phyloP scores from a whole-genome alignment of 148 eudicot species.

The Fagopyrum tataricum region DNA sequence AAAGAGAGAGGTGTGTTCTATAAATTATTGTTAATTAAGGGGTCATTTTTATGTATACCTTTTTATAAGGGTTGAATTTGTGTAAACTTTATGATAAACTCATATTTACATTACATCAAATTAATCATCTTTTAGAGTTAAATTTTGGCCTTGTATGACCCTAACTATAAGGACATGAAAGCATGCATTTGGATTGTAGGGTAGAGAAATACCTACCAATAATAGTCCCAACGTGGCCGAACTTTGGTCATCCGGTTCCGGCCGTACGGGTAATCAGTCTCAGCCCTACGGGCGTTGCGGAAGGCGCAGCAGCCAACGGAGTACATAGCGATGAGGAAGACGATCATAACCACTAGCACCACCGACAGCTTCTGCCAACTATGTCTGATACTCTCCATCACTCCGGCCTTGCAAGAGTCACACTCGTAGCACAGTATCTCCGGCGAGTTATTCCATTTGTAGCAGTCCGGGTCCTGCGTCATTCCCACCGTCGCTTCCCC shows the following conservation, averaged over 20 bases:
- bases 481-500: constrained; percentile 23
- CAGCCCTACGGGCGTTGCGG: constrained; percentile 59
- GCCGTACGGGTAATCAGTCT: constrained; percentile 69
- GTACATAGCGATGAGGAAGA: constrained; percentile 61
- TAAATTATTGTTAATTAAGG: too few species aligned
- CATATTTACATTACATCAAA: too few species aligned
- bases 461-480: constrained; percentile 76
- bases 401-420: constrained; percentile 90
- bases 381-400: constrained; percentile 48
- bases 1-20: too few species aligned
- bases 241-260: constrained; percentile 62
- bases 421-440: constrained; percentile 69
- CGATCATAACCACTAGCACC: constrained; percentile 57
- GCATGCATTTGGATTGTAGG: too few species aligned
- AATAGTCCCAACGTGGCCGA: constrained; percentile 85
- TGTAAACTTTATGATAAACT: too few species aligned
- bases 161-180: too few species aligned
- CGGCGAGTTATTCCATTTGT: constrained; percentile 69
- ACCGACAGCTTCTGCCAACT: constrained; percentile 84
- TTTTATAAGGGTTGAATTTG: too few species aligned
- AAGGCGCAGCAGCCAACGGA: constrained; percentile 82
- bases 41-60: too few species aligned
- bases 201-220: constrained; percentile 39
- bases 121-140: too few species aligned
- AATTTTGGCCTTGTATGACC: too few species aligned